Evolutionary conservation across 352 stramenopile species (phyloP).

Genomic region (Aphanomyces invadans): DNA sequence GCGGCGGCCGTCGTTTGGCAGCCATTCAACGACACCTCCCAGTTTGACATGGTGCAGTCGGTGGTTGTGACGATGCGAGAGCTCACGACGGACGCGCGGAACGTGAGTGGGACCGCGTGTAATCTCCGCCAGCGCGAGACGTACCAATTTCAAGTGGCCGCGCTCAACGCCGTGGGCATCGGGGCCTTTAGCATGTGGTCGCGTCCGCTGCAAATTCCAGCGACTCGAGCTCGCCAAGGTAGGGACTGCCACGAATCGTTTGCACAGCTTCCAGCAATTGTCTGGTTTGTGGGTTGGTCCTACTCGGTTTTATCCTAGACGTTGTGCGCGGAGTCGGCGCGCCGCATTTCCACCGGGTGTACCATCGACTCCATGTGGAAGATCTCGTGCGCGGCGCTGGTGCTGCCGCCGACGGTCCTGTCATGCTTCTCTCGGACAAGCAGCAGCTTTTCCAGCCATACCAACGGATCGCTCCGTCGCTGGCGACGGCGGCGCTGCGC

Average conservation of each 20-base stretch:
- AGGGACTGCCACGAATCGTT: too few species aligned
- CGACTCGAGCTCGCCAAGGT: too few species aligned
- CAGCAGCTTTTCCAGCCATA: conserved; percentile 34
- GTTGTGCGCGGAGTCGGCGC: not conserved
- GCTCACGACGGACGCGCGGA: conserved; percentile 30
- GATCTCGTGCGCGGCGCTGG: not conserved
- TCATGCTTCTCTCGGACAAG: conserved; percentile 52
- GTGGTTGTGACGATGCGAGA: conserved; percentile 24
- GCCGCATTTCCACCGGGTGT: conserved; percentile 5
- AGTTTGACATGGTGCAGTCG: conserved; percentile 10
- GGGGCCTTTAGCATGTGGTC: conserved; percentile 45
- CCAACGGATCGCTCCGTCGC: not conserved
- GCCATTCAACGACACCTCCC: conserved; percentile 4
- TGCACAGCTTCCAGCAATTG: too few species aligned
- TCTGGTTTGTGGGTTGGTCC: too few species aligned
- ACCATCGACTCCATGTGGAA: conserved; percentile 7
- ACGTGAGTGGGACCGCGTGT: conserved; percentile 31
- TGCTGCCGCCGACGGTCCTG: conserved; percentile 17
- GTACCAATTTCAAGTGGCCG: conserved; percentile 55
- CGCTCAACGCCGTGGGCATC: conserved; percentile 53
- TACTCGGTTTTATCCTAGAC: too few species aligned
- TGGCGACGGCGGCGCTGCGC: not conserved
- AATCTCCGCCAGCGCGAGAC: conserved; percentile 35
- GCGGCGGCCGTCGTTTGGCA: too few species aligned
- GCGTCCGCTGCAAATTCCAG: conserved; percentile 25